Percentiles rank a stretch among this genome's conserved stretches.
These are phyloP conservation scores for Diaporthe longicolla DNA, from an alignment of 2,329 filamentous ascomycete genomes.

Conservation along the genomic window DNA sequence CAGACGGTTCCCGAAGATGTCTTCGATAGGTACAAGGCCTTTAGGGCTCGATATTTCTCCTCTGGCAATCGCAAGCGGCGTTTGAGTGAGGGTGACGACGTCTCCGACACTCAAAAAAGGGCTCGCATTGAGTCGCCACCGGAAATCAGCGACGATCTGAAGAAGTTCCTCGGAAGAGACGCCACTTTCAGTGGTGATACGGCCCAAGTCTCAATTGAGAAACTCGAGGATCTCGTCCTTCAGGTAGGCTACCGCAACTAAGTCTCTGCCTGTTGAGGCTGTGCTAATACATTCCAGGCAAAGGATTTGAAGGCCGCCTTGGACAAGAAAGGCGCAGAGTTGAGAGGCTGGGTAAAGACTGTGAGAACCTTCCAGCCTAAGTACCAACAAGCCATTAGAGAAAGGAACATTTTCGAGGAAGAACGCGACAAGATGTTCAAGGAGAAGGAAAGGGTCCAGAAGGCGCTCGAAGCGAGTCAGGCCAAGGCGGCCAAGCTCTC, in stretches of 20 bases:
- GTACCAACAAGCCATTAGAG: constrained; percentile 65
- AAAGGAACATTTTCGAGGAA: constrained; percentile 63
- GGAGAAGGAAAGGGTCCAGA: constrained; percentile 54
- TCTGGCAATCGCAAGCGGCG: constrained; percentile 62
- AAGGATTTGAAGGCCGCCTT: constrained; percentile 54
- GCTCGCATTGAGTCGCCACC: constrained; percentile 47
- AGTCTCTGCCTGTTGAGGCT: background rate
- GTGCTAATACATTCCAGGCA: constrained; percentile 50
- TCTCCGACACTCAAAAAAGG: constrained; percentile 49
- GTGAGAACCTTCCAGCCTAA: constrained; percentile 60
- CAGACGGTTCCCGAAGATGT: constrained; percentile 62
- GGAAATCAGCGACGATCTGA: constrained; percentile 51
- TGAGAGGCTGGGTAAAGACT: constrained; percentile 62
- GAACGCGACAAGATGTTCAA: constrained; percentile 57
- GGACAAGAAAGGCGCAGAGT: constrained; percentile 51
- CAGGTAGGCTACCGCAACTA: constrained; percentile 50
- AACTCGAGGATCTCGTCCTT: constrained; percentile 57
- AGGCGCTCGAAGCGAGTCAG: constrained; percentile 55
- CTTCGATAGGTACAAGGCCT: constrained; percentile 60
- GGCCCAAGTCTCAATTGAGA: constrained; percentile 46
- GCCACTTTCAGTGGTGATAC: constrained; percentile 38
- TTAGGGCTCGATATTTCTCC: constrained; percentile 52
- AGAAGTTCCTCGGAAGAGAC: constrained; percentile 48
- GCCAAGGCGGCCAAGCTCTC: constrained; percentile 56
- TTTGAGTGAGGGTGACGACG: constrained; percentile 56